Evolutionary conservation across 1,139 yeast species (phyloP).

Genomic region (Yamadazyma taylorii): DNA sequence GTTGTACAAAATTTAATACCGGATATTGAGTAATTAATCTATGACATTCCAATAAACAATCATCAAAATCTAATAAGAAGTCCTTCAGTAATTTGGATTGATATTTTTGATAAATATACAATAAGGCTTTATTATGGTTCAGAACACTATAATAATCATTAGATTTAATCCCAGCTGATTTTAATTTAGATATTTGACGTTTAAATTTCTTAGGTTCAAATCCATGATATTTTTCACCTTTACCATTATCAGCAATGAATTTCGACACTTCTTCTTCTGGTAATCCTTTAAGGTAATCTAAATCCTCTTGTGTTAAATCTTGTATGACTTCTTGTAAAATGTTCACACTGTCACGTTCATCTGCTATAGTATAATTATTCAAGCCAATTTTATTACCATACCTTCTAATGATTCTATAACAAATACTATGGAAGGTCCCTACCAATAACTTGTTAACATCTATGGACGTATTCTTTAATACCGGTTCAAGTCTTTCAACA

Average conservation of each 20-base stretch:
- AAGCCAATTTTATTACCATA: conserved; percentile 58
- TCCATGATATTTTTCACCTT: conserved; percentile 24
- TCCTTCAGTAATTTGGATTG: conserved; percentile 45
- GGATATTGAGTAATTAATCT: conserved; percentile 45
- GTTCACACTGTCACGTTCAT: conserved; percentile 59
- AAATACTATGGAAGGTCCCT: conserved; percentile 88
- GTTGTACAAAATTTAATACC: conserved; percentile 54
- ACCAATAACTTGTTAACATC: conserved; percentile 50
- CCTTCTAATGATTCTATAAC: conserved; percentile 56
- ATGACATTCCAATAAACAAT: conserved; percentile 61
- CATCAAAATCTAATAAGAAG: conserved; percentile 76
- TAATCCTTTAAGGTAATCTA: conserved; percentile 18
- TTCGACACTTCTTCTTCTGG: conserved; percentile 16
- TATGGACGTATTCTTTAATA: conserved; percentile 40
- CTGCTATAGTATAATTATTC: conserved; percentile 56
- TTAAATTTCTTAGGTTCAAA: conserved; percentile 39
- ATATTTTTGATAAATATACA: conserved; percentile 48
- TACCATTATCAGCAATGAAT: conserved; percentile 13
- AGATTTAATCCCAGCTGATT: conserved; percentile 47
- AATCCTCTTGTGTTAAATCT: conserved; percentile 31
- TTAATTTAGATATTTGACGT: conserved; percentile 51
- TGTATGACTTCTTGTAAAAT: conserved; percentile 46
- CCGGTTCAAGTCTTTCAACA: conserved; percentile 51
- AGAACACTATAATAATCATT: conserved; percentile 26
- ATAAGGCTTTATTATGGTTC: conserved; percentile 14